Evolutionary conservation across 176 grass and related monocot species (phyloP), one percentile per base, ranked within the genome.

Genomic region (Musa beccarii): DNA sequence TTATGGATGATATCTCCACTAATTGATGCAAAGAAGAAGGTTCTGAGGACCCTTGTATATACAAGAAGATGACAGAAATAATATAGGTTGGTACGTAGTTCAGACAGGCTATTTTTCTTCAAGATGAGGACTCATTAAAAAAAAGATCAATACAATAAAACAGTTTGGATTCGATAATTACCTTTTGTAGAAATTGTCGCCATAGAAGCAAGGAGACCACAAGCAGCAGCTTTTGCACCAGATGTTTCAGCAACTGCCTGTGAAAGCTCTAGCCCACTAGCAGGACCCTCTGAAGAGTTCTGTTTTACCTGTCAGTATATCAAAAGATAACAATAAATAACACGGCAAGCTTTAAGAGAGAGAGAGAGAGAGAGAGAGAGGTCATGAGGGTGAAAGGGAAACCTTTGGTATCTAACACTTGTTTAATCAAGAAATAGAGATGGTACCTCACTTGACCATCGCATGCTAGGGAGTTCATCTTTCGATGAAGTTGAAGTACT

Each of bases 161-260:
- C 50, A 51, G 19, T 13, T n/a, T 61, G 9, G 1, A 69, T 73
- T 73, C 52, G 55, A 20, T 28, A 79, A 1, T 11, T 90, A 91
- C 94, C 90, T 92, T 91, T 93, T 63, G 82, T 77, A 72, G 94
- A 91, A 78, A 86, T 12, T 59, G 78, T 77, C 50, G 90, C 74
- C 17, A 98, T 68, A 79, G 83, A 74, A 24, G 87, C 83, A 71
- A 98, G 94, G 72, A 76, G 79, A 79, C 88, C 79, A 80, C 94
- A 98, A 72, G 90, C 79, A 85, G 90, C 88, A 93, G 94, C 86
- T 89, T 98, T 98, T 79, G 94, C 94, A 82, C 94, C 94, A 83
- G 86, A 86, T 79, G 83, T 89, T 87, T 91, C 90, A 68, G 88
- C 10, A 49, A 86, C 87, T 81, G 94, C 90, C 66, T 91, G 73